phyloP scores from a whole-genome alignment of 2,329 filamentous ascomycete species.

The Talaromyces amestolkiae region DNA sequence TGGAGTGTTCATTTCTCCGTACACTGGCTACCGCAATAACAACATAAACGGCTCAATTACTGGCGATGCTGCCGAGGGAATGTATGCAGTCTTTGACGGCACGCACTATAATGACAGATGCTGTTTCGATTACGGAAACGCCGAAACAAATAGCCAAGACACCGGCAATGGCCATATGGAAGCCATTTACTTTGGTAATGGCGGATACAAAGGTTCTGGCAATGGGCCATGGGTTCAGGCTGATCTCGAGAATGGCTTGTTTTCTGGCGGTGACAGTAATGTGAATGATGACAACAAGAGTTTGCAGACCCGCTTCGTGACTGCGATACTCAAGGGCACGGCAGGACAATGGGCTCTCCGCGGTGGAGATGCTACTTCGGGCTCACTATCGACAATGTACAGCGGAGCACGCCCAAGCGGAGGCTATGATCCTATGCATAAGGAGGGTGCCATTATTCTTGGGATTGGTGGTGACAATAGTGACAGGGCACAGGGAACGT shows the following conservation, averaged over 20 bases:
- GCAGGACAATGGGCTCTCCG: constrained; percentile 59
- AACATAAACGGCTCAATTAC: background rate
- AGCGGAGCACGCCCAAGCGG: constrained; percentile 57
- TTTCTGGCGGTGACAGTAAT: constrained; percentile 51
- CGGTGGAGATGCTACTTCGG: constrained; percentile 56
- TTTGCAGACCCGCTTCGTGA: constrained; percentile 57
- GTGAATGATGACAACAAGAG: constrained; percentile 55
- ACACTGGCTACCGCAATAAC: constrained; percentile 15
- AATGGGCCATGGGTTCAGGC: constrained; percentile 67
- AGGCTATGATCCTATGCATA: constrained; percentile 60
- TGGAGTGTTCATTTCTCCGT: constrained; percentile 13
- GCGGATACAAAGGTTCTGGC: constrained; percentile 48
- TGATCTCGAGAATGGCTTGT: constrained; percentile 66
- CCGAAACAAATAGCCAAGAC: constrained; percentile 2
- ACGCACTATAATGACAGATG: constrained; percentile 13
- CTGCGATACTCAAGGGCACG: constrained; percentile 56
- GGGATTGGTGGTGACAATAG: constrained; percentile 70
- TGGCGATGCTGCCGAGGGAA: constrained; percentile 11
- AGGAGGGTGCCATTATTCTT: constrained; percentile 66
- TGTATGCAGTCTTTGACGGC: constrained; percentile 16
- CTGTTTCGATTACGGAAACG: constrained; percentile 15
- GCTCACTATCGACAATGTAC: constrained; percentile 58
- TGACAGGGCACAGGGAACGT: constrained; percentile 58
- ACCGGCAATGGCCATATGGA: constrained; percentile 17
- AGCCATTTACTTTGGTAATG: constrained; percentile 17